Percentiles rank a stretch among this genome's conserved stretches.
These are phyloP conservation scores for Fulvia fulva DNA, from an alignment of 2,329 filamentous ascomycete species.

Conservation along the genomic window DNA sequence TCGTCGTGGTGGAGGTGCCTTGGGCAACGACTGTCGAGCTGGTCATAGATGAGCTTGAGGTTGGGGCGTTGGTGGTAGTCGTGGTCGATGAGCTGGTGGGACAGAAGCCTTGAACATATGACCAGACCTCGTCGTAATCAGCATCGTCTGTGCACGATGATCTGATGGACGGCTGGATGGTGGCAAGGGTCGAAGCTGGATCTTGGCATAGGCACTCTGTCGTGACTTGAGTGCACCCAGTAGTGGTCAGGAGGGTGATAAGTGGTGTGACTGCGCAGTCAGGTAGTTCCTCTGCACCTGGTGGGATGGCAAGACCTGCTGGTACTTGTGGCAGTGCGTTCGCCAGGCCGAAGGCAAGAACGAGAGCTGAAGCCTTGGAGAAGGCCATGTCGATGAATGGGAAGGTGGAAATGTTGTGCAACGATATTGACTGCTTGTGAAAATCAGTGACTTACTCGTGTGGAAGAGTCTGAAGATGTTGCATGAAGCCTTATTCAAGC, in stretches of 20 bases:
- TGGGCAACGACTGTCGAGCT: background rate
- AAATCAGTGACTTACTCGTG: background rate
- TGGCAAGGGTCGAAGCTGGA: conserved; percentile 3
- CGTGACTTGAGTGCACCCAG: conserved; percentile 12
- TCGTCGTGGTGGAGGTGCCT: background rate
- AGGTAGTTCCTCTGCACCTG: conserved; percentile 8
- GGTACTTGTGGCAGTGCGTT: conserved; percentile 10
- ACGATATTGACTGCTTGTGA: background rate
- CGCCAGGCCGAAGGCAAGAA: background rate
- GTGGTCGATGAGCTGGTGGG: background rate
- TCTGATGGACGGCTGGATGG: conserved; percentile 9
- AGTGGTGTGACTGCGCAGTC: conserved; percentile 17
- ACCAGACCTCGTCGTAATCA: background rate
- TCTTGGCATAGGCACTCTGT: conserved; percentile 16
- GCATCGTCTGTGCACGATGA: conserved; percentile 11
- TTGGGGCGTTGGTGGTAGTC: background rate
- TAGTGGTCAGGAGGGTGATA: conserved; percentile 9
- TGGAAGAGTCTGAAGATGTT: background rate
- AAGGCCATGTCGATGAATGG: conserved; percentile 1
- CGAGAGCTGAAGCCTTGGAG: conserved; percentile 9
- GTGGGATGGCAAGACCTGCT: background rate
- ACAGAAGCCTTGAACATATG: background rate
- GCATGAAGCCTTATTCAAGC: background rate
- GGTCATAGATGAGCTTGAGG: background rate
- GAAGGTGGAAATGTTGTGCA: background rate